Evolutionary conservation across 805 yeast genomes (phyloP), one percentile per base, ranked within the genome.

Genomic region (Yarrowia yakushimensis): DNA sequence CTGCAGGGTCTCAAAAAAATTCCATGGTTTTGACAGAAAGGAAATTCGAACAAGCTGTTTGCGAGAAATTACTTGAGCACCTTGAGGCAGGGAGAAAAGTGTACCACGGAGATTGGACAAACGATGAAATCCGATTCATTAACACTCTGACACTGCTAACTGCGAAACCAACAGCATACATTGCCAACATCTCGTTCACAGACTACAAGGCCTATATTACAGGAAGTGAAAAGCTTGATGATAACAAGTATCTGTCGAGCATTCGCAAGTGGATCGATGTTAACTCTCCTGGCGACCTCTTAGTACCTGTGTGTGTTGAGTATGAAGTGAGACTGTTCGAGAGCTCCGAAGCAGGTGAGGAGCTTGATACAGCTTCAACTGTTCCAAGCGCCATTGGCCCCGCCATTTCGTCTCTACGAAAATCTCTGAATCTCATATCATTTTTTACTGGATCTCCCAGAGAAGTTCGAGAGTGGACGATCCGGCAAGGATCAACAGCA

Each of bases 391-490:
- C 42, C 34, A 59, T 80, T 86, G 37, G 84, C 85, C 10, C 76
- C 89, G 55, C 86, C 46, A 85, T 90, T 39, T 72, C 76, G 17
- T 78, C 81, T 64, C 86, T 90, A 88, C 81, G 96, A 71, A 73
- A 78, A 64, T 81, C 83, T 63, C 78, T 91, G 64, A 83, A 85
- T 60, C 78, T 91, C 71, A 88, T 90, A 22, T 87, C 96, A 41
- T 91, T 83, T 73, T 91, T 87, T 76, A 91, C 97, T 0, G 88
- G 96, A 71, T 97, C 97, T 28, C 85, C 85, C 25, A 78, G 80
- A 59, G 97, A 91, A 74, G 92, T 88, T 10, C 79, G 93, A 70
- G 96, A 91, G 73, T 91, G 97, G 97, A 87, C 91, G 17, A 79
- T 91, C 62, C 81, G 92, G 71, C 78, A 79, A 60, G 89, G 90